Conservation (phyloP, 73 alveolate species). For the Stentor roeselii region DNA sequence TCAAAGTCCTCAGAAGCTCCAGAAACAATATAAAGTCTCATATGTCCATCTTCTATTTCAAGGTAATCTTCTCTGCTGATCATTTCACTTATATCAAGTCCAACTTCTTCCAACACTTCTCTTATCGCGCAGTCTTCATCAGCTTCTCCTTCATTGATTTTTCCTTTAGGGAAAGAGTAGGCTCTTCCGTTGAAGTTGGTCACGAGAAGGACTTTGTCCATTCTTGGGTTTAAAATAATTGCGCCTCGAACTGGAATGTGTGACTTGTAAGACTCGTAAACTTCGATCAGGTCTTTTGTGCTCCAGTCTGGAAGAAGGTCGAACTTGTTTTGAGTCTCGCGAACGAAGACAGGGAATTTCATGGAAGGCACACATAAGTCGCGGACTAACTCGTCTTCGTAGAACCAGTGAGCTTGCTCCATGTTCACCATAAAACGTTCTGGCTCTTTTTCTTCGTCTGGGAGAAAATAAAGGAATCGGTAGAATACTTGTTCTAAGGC, state of each 20-base stretch:
- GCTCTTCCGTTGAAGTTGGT: slow-evolving; percentile 26
- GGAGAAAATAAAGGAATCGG: background rate
- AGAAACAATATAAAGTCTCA: slow-evolving; percentile 35
- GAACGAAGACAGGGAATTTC: background rate
- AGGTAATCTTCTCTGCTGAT: slow-evolving; percentile 28
- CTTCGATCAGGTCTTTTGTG: slow-evolving; percentile 17
- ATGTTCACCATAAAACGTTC: slow-evolving; percentile 21
- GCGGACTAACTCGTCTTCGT: background rate
- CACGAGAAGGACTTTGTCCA: slow-evolving; percentile 27
- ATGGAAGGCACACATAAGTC: background rate
- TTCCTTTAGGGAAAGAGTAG: slow-evolving; percentile 66
- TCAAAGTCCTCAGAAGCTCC: slow-evolving; percentile 46
- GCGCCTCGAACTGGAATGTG: slow-evolving; percentile 32
- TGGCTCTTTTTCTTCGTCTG: slow-evolving; percentile 14
- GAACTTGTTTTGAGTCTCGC: background rate
- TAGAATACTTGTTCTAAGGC: slow-evolving; percentile 12
- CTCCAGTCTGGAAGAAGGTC: slow-evolving; percentile 19
- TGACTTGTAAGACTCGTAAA: slow-evolving; percentile 16
- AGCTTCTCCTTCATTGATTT: slow-evolving; percentile 55
- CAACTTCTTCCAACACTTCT: slow-evolving; percentile 67
- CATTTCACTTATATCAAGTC: slow-evolving; percentile 37
- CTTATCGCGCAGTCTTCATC: slow-evolving; percentile 66
- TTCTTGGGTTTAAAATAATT: background rate
- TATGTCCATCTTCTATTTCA: slow-evolving; percentile 43
- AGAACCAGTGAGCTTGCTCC: slow-evolving; percentile 31